A percentile compares a stretch with the other conserved stretches of the same genome.
Evolutionary conservation across 2,329 filamentous ascomycete species (phyloP).

Genomic region (Mycocentrospora acerina): DNA sequence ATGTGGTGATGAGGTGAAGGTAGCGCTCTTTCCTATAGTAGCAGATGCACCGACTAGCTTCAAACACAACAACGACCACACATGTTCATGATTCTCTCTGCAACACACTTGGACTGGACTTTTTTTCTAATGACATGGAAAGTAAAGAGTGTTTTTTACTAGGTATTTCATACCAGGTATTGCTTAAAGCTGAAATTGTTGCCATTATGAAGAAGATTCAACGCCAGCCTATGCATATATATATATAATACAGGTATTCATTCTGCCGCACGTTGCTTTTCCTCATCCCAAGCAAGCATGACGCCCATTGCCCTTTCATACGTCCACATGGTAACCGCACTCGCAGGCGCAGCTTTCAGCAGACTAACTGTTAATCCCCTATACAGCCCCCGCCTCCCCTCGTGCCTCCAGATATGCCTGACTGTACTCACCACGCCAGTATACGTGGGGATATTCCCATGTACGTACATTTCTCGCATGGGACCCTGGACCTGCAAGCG

Average conservation of each 20-base stretch:
- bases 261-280: slow-evolving; percentile 4
- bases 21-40: too few species aligned
- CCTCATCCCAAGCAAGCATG: slow-evolving; percentile 47
- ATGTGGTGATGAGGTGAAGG: too few species aligned
- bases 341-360: slow-evolving; percentile 90
- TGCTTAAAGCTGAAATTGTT: too few species aligned
- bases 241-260: neutral
- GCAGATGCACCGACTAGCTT: too few species aligned
- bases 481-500: slow-evolving; percentile 94
- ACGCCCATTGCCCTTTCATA: slow-evolving; percentile 75
- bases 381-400: slow-evolving; percentile 81
- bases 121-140: too few species aligned
- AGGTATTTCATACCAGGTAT: too few species aligned
- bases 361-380: slow-evolving; percentile 85
- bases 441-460: slow-evolving; percentile 87
- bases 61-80: too few species aligned
- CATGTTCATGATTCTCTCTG: too few species aligned
- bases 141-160: too few species aligned
- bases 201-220: too few species aligned
- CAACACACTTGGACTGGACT: too few species aligned
- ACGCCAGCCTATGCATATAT: neutral
- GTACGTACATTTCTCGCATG: slow-evolving; percentile 74
- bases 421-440: slow-evolving; percentile 66
- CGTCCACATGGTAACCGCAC: slow-evolving; percentile 91
- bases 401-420: slow-evolving; percentile 64